These are phyloP conservation scores for Orbilia blumenaviensis DNA, from an alignment of 2,329 filamentous ascomycete species.

Conservation along the genomic window DNA sequence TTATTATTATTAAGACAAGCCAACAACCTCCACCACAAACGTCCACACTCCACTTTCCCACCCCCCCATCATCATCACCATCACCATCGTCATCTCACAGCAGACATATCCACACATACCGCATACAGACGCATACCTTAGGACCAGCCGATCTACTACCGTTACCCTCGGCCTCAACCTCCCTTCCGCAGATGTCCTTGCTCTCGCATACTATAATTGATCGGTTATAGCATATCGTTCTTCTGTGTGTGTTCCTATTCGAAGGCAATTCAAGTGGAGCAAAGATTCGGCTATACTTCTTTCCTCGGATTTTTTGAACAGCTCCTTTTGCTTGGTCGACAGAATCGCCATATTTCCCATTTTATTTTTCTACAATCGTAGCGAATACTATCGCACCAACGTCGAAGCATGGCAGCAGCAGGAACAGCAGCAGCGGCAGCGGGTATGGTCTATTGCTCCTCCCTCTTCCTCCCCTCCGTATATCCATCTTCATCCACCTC, in stretches of 20 bases:
- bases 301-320: slow-evolving; percentile 27
- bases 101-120: background rate
- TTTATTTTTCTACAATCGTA: slow-evolving; percentile 4
- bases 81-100: slow-evolving; percentile 49
- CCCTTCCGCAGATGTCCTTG: slow-evolving; percentile 19
- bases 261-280: slow-evolving; percentile 3
- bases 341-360: slow-evolving; percentile 10
- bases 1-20: slow-evolving; percentile 21
- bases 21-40: slow-evolving; percentile 21
- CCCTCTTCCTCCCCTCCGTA: slow-evolving; percentile 9
- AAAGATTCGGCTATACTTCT: slow-evolving; percentile 24
- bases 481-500: background rate
- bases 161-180: background rate
- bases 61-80: slow-evolving; percentile 46
- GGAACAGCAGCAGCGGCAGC: slow-evolving; percentile 29
- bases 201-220: slow-evolving; percentile 28
- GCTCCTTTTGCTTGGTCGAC: slow-evolving; percentile 2
- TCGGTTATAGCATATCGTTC: slow-evolving; percentile 21
- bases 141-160: slow-evolving; percentile 6
- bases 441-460: slow-evolving; percentile 24
- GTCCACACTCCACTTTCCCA: slow-evolving; percentile 36
- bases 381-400: slow-evolving; percentile 29
- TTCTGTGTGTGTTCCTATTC: too few relatives aligned
- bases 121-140: too few relatives aligned
- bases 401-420: slow-evolving; percentile 48